Conservation (phyloP, 2,329 filamentous ascomycete species). For the Penicillium sp. region DNA sequence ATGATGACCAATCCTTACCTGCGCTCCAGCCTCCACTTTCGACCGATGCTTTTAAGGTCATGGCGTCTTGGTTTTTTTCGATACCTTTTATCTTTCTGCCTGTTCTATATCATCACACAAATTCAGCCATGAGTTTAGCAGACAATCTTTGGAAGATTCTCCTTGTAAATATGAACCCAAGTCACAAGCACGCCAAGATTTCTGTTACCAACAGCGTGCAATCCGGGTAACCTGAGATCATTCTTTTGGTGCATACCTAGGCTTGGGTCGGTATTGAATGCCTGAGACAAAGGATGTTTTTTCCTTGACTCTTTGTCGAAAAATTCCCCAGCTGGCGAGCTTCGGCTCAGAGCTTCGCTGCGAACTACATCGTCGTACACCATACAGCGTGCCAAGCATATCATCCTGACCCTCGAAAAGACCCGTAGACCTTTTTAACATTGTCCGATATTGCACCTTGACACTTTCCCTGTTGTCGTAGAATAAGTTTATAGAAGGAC, state of each 20-base stretch:
- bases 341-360: not conserved
- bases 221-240: not conserved
- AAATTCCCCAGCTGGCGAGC: not conserved
- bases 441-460: not conserved
- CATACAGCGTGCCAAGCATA: not conserved
- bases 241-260: not conserved
- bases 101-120: slow-evolving; percentile 16
- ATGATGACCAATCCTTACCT: slow-evolving; percentile 20
- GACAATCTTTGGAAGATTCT: not conserved
- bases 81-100: slow-evolving; percentile 18
- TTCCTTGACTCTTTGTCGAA: not conserved
- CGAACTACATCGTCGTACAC: not conserved
- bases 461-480: not conserved
- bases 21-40: slow-evolving; percentile 10
- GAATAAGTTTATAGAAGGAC: not conserved
- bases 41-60: slow-evolving; percentile 13
- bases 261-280: not conserved
- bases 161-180: not conserved
- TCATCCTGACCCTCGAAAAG: not conserved
- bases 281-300: no score
- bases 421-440: not conserved
- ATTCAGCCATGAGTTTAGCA: not conserved
- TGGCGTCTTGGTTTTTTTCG: slow-evolving; percentile 20
- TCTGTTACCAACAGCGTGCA: not conserved
- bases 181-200: no score